Percentiles rank a stretch among this genome's conserved stretches.
These are phyloP conservation scores for Ophiostoma ulmi DNA, from an alignment of 2,329 filamentous ascomycete genomes.

Conservation along the genomic window DNA sequence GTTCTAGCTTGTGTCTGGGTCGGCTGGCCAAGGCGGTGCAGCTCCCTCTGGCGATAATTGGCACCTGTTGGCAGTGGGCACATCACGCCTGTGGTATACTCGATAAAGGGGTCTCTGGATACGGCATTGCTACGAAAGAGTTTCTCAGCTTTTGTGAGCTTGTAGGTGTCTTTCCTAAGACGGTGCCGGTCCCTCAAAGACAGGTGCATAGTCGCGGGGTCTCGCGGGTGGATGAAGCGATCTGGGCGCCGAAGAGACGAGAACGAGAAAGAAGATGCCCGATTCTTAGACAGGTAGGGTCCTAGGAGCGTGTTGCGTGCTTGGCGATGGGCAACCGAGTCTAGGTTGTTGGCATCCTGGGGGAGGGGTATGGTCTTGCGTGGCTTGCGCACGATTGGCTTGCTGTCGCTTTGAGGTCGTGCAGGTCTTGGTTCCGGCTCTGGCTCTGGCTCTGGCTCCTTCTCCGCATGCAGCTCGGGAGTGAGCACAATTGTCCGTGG, in stretches of 20 bases:
- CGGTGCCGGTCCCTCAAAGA: constrained; percentile 43
- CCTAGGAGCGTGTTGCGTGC: not conserved
- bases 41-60: constrained; percentile 29
- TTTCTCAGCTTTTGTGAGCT: constrained; percentile 43
- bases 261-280: constrained; percentile 18
- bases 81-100: constrained; percentile 32
- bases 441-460: not conserved
- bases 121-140: constrained; percentile 41
- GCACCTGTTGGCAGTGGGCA: constrained; percentile 28
- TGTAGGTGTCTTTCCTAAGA: constrained; percentile 40
- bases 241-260: constrained; percentile 36
- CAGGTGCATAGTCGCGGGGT: constrained; percentile 29
- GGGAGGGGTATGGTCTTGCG: not conserved
- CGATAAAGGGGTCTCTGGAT: constrained; percentile 42
- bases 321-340: constrained; percentile 19
- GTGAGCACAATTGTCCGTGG: not conserved
- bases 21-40: constrained; percentile 32
- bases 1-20: constrained; percentile 31
- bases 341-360: not conserved
- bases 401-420: not conserved
- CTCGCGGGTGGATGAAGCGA: constrained; percentile 48
- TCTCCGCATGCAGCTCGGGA: not conserved
- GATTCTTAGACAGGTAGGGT: not conserved
- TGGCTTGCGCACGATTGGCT: not conserved
- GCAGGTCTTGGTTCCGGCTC: not conserved